Conservation (phyloP, 108 stramenopile genomes). For the Fragilaria radians region DNA sequence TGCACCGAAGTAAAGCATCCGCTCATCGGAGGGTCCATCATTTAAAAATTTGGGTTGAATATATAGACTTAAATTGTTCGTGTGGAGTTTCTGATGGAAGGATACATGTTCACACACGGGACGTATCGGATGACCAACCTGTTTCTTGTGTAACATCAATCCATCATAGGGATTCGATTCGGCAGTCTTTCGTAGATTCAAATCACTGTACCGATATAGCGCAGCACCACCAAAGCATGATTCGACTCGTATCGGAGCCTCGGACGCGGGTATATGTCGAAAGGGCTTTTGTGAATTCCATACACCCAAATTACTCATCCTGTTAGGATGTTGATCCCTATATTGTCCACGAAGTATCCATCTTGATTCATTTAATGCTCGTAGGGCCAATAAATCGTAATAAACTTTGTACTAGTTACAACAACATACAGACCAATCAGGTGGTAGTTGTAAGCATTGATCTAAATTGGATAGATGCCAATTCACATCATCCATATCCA, state of each 20-base stretch:
- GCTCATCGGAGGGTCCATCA: not conserved
- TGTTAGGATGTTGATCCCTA: not conserved
- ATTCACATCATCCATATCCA: constrained; percentile 1
- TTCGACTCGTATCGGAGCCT: not conserved
- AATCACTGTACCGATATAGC: not conserved
- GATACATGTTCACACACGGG: not conserved
- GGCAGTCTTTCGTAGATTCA: not conserved
- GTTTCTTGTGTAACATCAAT: not conserved
- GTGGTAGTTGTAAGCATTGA: not conserved
- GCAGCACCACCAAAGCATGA: not conserved
- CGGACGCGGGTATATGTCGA: not conserved
- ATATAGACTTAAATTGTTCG: not conserved
- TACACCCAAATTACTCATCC: not conserved
- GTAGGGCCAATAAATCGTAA: not conserved
- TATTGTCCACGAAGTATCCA: too few species aligned
- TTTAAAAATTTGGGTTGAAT: not conserved
- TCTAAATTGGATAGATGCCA: not conserved
- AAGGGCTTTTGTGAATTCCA: not conserved
- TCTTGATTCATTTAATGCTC: not conserved
- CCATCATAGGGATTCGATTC: not conserved
- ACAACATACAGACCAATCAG: not conserved
- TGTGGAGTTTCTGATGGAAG: not conserved
- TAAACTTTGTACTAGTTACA: not conserved
- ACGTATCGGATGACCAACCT: not conserved
- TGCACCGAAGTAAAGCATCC: not conserved